Evolutionary conservation across 2,329 filamentous ascomycete genomes (phyloP).

Genomic region (Calycina herbarum): DNA sequence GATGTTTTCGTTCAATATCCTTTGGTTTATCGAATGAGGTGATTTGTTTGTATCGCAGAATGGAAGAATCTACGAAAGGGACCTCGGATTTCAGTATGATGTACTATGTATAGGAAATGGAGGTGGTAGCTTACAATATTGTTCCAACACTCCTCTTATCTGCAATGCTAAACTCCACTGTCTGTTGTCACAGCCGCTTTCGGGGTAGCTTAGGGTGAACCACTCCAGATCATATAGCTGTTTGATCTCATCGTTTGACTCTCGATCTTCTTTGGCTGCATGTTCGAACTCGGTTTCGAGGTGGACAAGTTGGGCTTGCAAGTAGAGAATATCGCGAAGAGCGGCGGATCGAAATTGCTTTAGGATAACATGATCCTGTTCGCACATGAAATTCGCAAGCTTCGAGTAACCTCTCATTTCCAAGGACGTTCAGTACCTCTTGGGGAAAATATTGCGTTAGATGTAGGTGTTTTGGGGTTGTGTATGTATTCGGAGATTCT

Average conservation of each 20-base stretch:
- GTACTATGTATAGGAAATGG: background rate
- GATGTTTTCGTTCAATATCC: conserved; percentile 11
- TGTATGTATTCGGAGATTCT: too few relatives aligned
- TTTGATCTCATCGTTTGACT: conserved; percentile 15
- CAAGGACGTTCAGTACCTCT: too few relatives aligned
- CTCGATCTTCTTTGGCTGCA: conserved; percentile 16
- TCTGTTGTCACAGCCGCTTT: conserved; percentile 18
- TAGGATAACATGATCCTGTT: conserved; percentile 20
- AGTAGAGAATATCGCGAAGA: conserved; percentile 19
- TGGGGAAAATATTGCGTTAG: too few relatives aligned
- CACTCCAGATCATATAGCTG: conserved; percentile 21
- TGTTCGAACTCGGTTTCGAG: conserved; percentile 15
- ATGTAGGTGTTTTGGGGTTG: too few relatives aligned
- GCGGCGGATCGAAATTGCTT: conserved; percentile 18
- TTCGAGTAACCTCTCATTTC: conserved; percentile 17
- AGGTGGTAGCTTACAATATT: conserved; percentile 19
- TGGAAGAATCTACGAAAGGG: conserved; percentile 16
- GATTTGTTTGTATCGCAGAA: conserved; percentile 20
- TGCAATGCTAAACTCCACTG: conserved; percentile 19
- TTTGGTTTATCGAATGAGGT: conserved; percentile 17
- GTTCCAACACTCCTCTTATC: conserved; percentile 18
- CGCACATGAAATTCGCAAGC: conserved; percentile 20
- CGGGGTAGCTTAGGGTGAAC: conserved; percentile 12
- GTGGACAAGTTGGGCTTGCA: conserved; percentile 22
- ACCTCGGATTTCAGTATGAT: background rate